phyloP scores from a whole-genome alignment of 768 basidiomycete genomes.

The Leccinellum albellum region DNA sequence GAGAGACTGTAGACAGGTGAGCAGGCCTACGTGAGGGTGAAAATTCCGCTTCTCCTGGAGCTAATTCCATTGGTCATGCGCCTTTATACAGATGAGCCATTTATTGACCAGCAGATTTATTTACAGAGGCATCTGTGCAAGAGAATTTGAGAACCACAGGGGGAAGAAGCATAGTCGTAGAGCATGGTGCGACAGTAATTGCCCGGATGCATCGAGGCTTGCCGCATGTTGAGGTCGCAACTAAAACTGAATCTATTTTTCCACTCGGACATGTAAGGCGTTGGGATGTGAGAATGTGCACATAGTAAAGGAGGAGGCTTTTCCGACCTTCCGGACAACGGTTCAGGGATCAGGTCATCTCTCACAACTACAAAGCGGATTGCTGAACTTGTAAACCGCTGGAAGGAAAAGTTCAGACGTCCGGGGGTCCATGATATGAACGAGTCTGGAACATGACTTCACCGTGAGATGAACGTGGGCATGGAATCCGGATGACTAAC shows the following conservation, averaged over 20 bases:
- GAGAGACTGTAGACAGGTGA: not conserved
- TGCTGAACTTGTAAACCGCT: not conserved
- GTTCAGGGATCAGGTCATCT: not conserved
- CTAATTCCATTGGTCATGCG: not conserved
- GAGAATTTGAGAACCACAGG: not conserved
- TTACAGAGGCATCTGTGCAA: not conserved
- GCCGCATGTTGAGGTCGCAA: not conserved
- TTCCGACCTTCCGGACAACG: not conserved
- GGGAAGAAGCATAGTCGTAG: not conserved
- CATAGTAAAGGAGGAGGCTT: not conserved
- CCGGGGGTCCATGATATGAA: not conserved
- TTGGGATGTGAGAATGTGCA: not conserved
- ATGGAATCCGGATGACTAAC: not conserved
- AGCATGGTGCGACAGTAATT: not conserved
- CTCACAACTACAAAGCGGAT: not conserved
- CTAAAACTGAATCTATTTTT: not conserved
- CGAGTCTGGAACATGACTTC: not conserved
- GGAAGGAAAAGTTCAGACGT: not conserved
- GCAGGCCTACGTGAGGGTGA: not conserved
- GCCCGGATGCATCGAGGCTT: not conserved
- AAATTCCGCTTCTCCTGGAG: not conserved
- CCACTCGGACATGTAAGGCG: not conserved
- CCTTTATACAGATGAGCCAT: not conserved
- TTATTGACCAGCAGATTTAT: not conserved
- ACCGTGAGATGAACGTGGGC: not conserved